Conservation (phyloP, 345 rosid genomes). For the Erodium maritimum region DNA sequence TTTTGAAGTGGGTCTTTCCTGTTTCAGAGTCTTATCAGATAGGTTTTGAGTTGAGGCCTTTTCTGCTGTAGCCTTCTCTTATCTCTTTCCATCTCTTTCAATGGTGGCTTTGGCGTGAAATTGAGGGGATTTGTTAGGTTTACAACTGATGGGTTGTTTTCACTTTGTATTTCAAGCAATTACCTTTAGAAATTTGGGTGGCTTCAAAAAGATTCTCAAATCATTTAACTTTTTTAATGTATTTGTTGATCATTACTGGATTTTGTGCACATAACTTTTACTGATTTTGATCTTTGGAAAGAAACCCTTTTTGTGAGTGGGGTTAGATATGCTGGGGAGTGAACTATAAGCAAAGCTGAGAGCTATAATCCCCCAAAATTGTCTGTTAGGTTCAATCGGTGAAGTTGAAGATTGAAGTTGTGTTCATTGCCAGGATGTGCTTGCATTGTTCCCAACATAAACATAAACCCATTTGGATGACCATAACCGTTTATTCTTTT, state of each 20-base stretch:
- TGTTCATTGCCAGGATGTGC: conserved; percentile 5
- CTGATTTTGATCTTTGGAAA: not conserved
- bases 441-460: not conserved
- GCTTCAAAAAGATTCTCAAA: not conserved
- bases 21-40: not conserved
- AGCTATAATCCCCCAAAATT: conserved; percentile 2
- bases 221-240: no score
- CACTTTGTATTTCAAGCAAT: not conserved
- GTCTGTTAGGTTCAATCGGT: conserved; percentile 2
- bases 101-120: not conserved
- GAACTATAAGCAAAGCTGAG: conserved; percentile 41
- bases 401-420: not conserved
- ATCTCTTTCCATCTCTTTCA: not conserved
- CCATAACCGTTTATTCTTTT: not conserved
- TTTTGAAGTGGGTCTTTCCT: not conserved
- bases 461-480: no score
- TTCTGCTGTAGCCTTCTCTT: no score
- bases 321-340: conserved; percentile 19
- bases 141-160: not conserved
- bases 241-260: not conserved
- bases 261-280: not conserved
- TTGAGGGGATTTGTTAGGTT: not conserved
- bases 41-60: no score
- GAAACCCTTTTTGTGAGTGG: not conserved
- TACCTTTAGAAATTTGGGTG: not conserved